Conservation (phyloP, 73 alveolate genomes). For the Paramecium pentaurelia region DNA sequence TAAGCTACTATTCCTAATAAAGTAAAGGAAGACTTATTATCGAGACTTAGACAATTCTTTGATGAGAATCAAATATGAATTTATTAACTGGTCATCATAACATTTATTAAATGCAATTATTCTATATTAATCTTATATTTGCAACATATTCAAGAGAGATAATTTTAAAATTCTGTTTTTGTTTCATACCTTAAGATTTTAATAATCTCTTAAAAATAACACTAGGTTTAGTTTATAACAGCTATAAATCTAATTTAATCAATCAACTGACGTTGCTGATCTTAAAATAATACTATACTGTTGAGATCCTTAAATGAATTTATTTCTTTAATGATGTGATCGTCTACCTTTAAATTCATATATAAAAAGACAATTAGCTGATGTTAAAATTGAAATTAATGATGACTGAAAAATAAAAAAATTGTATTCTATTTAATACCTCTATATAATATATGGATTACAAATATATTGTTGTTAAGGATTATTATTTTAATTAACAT, state of each 20-base stretch:
- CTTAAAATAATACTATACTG: not conserved
- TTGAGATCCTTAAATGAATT: not conserved
- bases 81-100: not conserved
- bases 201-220: not conserved
- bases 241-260: not conserved
- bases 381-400: too few species aligned
- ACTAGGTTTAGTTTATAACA: not conserved
- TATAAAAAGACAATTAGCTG: not conserved
- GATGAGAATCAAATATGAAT: constrained; percentile 53
- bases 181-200: not conserved
- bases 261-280: not conserved
- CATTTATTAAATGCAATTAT: not conserved
- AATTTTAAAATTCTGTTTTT: not conserved
- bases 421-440: not conserved
- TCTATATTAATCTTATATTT: not conserved
- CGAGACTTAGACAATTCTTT: constrained; percentile 67
- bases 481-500: not conserved
- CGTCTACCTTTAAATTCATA: not conserved
- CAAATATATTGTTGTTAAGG: too few species aligned
- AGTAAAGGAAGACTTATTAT: constrained; percentile 76
- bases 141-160: not conserved
- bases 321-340: not conserved
- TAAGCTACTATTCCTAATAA: constrained; percentile 77
- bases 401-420: too few species aligned
- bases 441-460: not conserved